Evolutionary conservation across 257 asterid genomes (phyloP).

Genomic region (Paraleonurus japonicus): DNA sequence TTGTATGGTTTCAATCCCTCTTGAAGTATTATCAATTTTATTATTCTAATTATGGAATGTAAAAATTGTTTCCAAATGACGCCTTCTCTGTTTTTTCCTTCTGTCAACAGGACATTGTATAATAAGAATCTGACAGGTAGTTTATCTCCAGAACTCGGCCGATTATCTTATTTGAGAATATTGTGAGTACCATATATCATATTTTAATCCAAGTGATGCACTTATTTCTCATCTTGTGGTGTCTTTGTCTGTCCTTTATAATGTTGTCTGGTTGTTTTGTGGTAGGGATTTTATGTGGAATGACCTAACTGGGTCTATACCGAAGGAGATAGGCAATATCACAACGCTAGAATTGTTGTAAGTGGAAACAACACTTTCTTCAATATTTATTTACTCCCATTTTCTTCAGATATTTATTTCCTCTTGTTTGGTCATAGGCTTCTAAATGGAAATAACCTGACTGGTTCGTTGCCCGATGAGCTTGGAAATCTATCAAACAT

Average conservation of each 20-base stretch:
- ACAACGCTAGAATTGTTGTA: slow-evolving; percentile 65
- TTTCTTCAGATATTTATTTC: background rate
- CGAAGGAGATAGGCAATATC: slow-evolving; percentile 89
- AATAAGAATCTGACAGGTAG: slow-evolving; percentile 64
- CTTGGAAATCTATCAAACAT: slow-evolving; percentile 76
- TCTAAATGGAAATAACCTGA: slow-evolving; percentile 86
- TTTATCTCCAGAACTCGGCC: slow-evolving; percentile 83
- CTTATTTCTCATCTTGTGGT: slow-evolving; percentile 3
- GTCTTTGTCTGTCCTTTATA: slow-evolving; percentile 17
- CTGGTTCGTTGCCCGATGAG: slow-evolving; percentile 92
- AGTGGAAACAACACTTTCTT: slow-evolving; percentile 39
- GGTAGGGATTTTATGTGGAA: slow-evolving; percentile 97
- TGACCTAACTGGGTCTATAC: slow-evolving; percentile 71
- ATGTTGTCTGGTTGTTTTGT: slow-evolving; percentile 15
- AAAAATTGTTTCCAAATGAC: slow-evolving; percentile 21
- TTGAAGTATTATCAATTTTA: background rate
- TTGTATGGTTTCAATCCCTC: slow-evolving; percentile 54
- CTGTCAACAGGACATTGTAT: slow-evolving; percentile 52
- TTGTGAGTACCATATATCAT: slow-evolving; percentile 51
- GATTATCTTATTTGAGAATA: slow-evolving; percentile 63
- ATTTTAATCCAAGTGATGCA: background rate
- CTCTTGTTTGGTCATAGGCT: slow-evolving; percentile 56
- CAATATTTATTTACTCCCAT: background rate
- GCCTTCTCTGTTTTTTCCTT: slow-evolving; percentile 6
- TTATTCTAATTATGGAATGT: slow-evolving; percentile 1